Base-by-base conservation (phyloP, 1,284 basidiomycete species). In the Mycena sp. region DNA sequence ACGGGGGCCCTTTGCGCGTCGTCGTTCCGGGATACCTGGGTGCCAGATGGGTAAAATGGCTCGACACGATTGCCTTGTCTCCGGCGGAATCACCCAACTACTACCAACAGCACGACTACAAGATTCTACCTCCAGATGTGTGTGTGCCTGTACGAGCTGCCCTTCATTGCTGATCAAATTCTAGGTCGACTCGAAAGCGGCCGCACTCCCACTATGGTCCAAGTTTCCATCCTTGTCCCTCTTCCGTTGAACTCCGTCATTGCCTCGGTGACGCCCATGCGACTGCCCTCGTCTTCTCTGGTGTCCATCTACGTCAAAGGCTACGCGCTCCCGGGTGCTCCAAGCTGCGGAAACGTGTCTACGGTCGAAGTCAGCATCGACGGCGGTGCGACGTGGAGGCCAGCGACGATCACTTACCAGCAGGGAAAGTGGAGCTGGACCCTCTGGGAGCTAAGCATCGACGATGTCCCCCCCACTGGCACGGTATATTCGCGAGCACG, bases 31-130 rank as follows among this genome's bases (percentile, higher is more conserved):
- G 91, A 1, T 87, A 84, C 69, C 81, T 87, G 14, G 91, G 90
- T 14, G 91, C 88, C 19, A 85, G 91, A 17, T 91, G 90, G 88
- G 88, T 92, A 19, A 92, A 93, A 79, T 93, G 91, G 91, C 77
- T 91, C 0, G 88, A 90, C 67, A 84, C 77, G 2, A 85, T 91
- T 68, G 77, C 78, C 17, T 70, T 90, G 52, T 84, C 86, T 5
- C 61, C 74, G 0, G 70, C 76, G 11, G 89, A 90, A 72, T 88
- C 87, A 2, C 80, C 82, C 21, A 90, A 88, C 69, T 90, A 84
- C 73, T 91, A 89, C 69, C 87, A 89, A 68, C 85, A 89, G 71
- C 80, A 80, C 4, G 89, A 90, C 71, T 90, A 90, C 75, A 89
- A 85, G 66, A 76, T 90, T 43, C 76, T 90, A 2, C 88, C 88